These are phyloP conservation scores for Metarhizium humberi DNA, from an alignment of 2,329 filamentous ascomycete species.

Conservation along the genomic window DNA sequence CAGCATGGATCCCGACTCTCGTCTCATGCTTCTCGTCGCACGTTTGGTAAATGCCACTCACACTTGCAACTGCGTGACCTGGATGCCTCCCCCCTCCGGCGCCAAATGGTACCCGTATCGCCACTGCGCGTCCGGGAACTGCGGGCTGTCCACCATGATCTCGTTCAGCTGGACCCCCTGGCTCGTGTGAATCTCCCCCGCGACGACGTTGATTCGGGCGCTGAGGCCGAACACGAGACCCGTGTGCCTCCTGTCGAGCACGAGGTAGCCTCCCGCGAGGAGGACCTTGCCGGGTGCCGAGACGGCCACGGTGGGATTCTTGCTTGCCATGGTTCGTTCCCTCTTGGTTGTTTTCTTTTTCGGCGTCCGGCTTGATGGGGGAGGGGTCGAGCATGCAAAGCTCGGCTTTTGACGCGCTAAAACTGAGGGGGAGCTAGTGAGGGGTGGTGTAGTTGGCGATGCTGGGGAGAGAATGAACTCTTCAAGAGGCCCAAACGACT, in stretches of 20 bases:
- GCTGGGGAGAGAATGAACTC: neutral
- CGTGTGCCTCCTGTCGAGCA: constrained; percentile 79
- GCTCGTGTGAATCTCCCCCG: constrained; percentile 46
- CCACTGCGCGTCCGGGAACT: constrained; percentile 84
- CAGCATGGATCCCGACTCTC: constrained; percentile 25
- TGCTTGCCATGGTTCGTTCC: neutral
- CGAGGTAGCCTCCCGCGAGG: constrained; percentile 87
- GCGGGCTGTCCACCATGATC: constrained; percentile 82
- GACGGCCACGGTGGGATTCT: constrained; percentile 44
- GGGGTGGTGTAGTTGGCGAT: neutral
- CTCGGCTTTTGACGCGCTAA: neutral
- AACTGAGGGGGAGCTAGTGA: too few species aligned
- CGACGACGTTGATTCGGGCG: constrained; percentile 57
- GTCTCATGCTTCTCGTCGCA: neutral
- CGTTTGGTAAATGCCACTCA: constrained; percentile 38
- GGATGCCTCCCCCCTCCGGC: constrained; percentile 66
- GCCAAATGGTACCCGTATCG: constrained; percentile 69
- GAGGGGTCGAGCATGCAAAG: too few species aligned
- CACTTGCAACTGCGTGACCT: constrained; percentile 70
- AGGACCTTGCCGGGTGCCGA: constrained; percentile 96
- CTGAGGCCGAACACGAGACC: constrained; percentile 62
- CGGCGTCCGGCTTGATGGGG: too few species aligned
- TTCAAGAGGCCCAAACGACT: too few species aligned
- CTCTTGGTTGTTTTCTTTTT: neutral
- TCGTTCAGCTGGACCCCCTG: constrained; percentile 57